Percentiles rank a stretch among this genome's conserved stretches.
Evolutionary conservation across 805 yeast genomes (phyloP).

Genomic region (Sugiyamaella chiloensis): DNA sequence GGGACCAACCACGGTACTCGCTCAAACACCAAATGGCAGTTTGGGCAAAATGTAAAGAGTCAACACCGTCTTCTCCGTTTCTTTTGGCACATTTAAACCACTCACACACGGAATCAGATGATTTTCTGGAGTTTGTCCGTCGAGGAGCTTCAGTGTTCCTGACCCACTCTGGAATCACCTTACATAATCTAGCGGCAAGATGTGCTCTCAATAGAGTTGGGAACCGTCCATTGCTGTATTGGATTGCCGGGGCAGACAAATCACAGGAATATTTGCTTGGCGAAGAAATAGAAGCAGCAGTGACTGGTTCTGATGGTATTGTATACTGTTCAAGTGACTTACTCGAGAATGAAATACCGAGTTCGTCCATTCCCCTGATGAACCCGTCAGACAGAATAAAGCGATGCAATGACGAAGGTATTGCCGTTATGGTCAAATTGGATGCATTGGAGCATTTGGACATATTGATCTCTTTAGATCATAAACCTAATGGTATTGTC

Average conservation of each 20-base stretch:
- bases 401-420: conserved; percentile 6
- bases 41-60: conserved; percentile 3
- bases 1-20: conserved; percentile 11
- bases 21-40: conserved; percentile 14
- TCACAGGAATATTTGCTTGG: conserved; percentile 20
- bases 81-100: conserved; percentile 17
- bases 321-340: conserved; percentile 14
- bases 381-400: conserved; percentile 1
- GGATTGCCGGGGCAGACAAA: conserved; percentile 14
- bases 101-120: conserved; percentile 23
- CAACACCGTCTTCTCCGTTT: conserved; percentile 14
- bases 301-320: conserved; percentile 24
- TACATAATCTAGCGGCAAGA: conserved; percentile 23
- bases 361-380: not conserved
- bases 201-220: conserved; percentile 18
- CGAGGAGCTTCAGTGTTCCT: conserved; percentile 18
- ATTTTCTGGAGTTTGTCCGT: conserved; percentile 17
- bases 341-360: not conserved
- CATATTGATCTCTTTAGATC: conserved; percentile 1
- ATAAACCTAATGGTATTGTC: not conserved
- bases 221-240: conserved; percentile 20
- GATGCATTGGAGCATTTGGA: conserved; percentile 5
- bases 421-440: conserved; percentile 7
- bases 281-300: conserved; percentile 23
- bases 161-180: conserved; percentile 19